These are phyloP conservation scores for Diaporthe sp. DNA, from an alignment of 2,329 filamentous ascomycete genomes.

Conservation along the genomic window DNA sequence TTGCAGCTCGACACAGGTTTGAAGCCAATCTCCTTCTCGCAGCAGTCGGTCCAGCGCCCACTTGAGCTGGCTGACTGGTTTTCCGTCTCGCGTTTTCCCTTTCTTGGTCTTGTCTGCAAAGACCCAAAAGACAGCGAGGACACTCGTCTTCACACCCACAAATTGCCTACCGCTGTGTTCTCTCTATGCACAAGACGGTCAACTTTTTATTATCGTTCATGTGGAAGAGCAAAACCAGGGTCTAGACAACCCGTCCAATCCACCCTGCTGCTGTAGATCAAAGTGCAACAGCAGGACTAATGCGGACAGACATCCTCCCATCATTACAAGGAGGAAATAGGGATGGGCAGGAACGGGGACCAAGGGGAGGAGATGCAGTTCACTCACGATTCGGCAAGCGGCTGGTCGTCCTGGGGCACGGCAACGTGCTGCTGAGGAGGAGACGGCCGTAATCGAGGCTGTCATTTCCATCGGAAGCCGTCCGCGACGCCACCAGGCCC, in stretches of 20 bases:
- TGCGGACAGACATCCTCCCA: slow-evolving; percentile 68
- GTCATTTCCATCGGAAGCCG: slow-evolving; percentile 39
- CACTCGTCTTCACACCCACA: slow-evolving; percentile 58
- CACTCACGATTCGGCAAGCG: slow-evolving; percentile 1
- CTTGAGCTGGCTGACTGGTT: not conserved
- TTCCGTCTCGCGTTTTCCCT: slow-evolving; percentile 6
- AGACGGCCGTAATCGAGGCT: slow-evolving; percentile 36
- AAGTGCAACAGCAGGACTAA: slow-evolving; percentile 74
- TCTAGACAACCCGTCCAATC: slow-evolving; percentile 78
- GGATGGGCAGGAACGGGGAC: not conserved
- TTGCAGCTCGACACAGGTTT: slow-evolving; percentile 30
- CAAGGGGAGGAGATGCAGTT: not conserved
- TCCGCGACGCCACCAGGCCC: not conserved
- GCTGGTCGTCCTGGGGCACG: slow-evolving; percentile 2
- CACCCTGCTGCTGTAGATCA: slow-evolving; percentile 72
- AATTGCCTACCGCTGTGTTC: slow-evolving; percentile 73
- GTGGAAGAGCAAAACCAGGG: slow-evolving; percentile 74
- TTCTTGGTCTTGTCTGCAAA: not conserved
- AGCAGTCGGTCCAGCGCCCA: not conserved
- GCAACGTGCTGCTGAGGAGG: slow-evolving; percentile 34
- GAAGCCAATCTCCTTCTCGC: slow-evolving; percentile 6
- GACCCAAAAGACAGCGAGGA: not conserved
- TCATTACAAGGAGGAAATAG: not conserved
- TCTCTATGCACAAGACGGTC: slow-evolving; percentile 70
- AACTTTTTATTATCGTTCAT: slow-evolving; percentile 68